phyloP scores from a whole-genome alignment of 1,284 basidiomycete genomes.

The Neolentinus lepideus region DNA sequence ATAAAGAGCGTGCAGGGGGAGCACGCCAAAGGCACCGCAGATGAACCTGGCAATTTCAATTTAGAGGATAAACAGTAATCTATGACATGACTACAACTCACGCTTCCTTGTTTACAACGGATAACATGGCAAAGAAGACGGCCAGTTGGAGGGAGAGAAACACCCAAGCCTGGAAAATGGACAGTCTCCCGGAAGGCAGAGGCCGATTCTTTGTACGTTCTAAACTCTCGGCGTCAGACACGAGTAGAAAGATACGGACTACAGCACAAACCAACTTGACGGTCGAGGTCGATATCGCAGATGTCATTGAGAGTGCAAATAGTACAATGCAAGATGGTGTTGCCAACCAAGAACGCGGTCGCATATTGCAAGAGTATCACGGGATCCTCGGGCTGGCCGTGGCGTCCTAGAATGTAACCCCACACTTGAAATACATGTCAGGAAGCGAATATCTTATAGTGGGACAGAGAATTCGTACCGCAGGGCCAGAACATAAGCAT shows the following conservation, averaged over 20 bases:
- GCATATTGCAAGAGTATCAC: constrained; percentile 10
- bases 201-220: constrained; percentile 41
- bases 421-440: constrained; percentile 25
- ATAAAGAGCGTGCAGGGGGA: constrained; percentile 24
- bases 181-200: constrained; percentile 39
- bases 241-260: not conserved
- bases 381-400: constrained; percentile 5
- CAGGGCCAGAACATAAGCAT: constrained; percentile 51
- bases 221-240: constrained; percentile 10
- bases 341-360: constrained; percentile 10
- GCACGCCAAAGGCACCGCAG: not conserved
- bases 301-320: constrained; percentile 51
- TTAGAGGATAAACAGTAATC: not conserved
- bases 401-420: constrained; percentile 41
- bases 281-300: constrained; percentile 42
- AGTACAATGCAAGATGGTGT: constrained; percentile 12
- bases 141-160: constrained; percentile 39
- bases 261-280: constrained; percentile 35
- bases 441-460: not conserved
- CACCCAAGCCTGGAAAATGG: constrained; percentile 29
- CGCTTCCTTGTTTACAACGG: constrained; percentile 9
- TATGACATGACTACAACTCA: not conserved
- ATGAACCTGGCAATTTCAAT: not conserved
- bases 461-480: constrained; percentile 22
- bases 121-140: constrained; percentile 28